Base-by-base conservation (phyloP, 2,329 filamentous ascomycete genomes). In the Rhexocercosporidium sp. region DNA sequence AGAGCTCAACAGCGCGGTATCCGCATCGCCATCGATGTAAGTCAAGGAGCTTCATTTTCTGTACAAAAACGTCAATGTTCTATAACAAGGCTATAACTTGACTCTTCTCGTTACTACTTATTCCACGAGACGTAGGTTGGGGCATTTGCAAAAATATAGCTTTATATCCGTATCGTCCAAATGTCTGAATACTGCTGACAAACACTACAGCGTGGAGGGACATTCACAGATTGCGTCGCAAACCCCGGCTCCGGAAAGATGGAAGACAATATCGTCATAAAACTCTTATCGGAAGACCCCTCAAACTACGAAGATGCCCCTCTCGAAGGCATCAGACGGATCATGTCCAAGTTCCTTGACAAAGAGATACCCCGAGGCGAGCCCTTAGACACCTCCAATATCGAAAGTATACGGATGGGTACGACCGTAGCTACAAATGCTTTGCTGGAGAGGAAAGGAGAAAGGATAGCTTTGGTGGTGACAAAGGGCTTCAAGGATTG, bases 361-460 rank as follows among this genome's bases (percentile, higher is more conserved):
- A 85, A 86, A 66, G 90, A 95, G 4, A 94, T 96, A 53, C 92
- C 92, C 3, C 89, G 94, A 57, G 93, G 93, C 29, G 84, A 94
- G 77, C 83, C 91, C 0, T 82, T 97, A 9, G 93, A 97, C 78
- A 97, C 94, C 0, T 87, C 89, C 20, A 82, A 89, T 75, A 96
- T 97, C 73, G 92, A 96, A 73, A 94, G 92, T 64, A 97, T 97
- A 77, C 90, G 94, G 57, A 97, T 97, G 94, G 94, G 94, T 53
- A 97, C 94, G 1, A 97, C 94, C 0, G 94, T 97, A 14, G 94
- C 94, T 11, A 97, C 94, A 0, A 97, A 97, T 78, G 94, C 94
- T 0, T 81, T 97, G 65, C 84, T 97, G 1, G 94, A 97, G 79
- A 85, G 94, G 66, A 97, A 97, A 79, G 94, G 94, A 57, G 94